phyloP scores from a whole-genome alignment of 305 asterid species.

The Fraxinus angustifolia region DNA sequence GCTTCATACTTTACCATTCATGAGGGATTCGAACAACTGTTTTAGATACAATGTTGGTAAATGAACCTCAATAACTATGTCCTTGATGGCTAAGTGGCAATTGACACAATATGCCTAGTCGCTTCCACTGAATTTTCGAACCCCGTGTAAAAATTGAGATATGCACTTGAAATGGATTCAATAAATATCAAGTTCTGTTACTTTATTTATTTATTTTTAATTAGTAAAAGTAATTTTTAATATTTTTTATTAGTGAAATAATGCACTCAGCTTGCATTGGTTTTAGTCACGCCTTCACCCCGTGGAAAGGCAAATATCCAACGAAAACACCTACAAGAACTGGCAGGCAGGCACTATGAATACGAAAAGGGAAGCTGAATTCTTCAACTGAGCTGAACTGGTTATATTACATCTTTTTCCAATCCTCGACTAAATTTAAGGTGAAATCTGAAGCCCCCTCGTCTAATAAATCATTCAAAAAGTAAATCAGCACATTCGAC shows the following conservation, averaged over 20 bases:
- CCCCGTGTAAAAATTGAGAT: not conserved
- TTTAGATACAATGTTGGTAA: not conserved
- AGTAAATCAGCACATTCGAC: constrained; percentile 13
- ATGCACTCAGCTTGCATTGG: not conserved
- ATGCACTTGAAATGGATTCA: not conserved
- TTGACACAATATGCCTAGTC: not conserved
- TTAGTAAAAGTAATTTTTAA: not conserved
- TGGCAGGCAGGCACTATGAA: not conserved
- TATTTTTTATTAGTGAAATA: not conserved
- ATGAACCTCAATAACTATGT: not conserved
- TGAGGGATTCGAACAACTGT: not conserved
- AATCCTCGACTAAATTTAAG: not conserved
- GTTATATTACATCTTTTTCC: not conserved
- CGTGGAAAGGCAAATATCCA: not conserved
- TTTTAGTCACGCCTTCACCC: not conserved
- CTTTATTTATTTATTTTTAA: not conserved
- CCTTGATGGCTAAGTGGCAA: not conserved
- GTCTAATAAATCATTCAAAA: constrained; percentile 21
- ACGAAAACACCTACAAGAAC: constrained; percentile 4
- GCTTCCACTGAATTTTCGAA: not conserved
- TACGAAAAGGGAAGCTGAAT: constrained; percentile 13
- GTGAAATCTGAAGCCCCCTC: constrained; percentile 14
- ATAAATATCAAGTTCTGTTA: not conserved
- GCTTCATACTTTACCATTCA: not conserved
- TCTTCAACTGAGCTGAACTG: constrained; percentile 4